Evolutionary conservation across 345 rosid genomes (phyloP).

Genomic region (Arabis hirsuta): DNA sequence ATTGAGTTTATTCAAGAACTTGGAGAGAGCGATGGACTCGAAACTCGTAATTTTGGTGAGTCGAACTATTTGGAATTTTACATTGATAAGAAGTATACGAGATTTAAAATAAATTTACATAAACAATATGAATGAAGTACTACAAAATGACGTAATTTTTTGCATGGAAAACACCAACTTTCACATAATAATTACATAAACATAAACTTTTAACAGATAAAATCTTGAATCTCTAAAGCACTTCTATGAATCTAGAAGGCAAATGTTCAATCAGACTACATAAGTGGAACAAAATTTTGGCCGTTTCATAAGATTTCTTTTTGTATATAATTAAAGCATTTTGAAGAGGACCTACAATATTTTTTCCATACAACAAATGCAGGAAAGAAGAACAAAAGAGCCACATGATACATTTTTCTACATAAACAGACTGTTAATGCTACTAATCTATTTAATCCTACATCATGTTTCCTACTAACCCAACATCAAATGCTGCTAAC

Average conservation of each 20-base stretch:
- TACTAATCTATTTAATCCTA: constrained; percentile 34
- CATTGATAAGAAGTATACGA: neutral
- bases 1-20: neutral
- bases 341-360: neutral
- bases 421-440: constrained; percentile 31
- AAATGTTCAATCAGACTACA: too few species aligned
- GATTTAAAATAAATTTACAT: neutral
- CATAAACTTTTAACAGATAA: too few species aligned
- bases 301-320: too few species aligned
- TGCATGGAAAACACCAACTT: too few species aligned
- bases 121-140: neutral
- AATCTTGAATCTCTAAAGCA: too few species aligned
- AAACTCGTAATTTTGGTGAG: neutral
- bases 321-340: too few species aligned
- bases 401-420: constrained; percentile 28
- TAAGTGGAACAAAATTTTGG: too few species aligned
- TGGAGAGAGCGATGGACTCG: neutral
- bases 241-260: too few species aligned
- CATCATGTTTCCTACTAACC: constrained; percentile 25
- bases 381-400: constrained; percentile 15
- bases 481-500: constrained; percentile 14
- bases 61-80: neutral
- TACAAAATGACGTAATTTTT: too few species aligned
- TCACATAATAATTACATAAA: too few species aligned
- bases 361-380: neutral